Evolutionary conservation across 1,139 yeast genomes (phyloP).

Genomic region (Blastobotrys indianensis): DNA sequence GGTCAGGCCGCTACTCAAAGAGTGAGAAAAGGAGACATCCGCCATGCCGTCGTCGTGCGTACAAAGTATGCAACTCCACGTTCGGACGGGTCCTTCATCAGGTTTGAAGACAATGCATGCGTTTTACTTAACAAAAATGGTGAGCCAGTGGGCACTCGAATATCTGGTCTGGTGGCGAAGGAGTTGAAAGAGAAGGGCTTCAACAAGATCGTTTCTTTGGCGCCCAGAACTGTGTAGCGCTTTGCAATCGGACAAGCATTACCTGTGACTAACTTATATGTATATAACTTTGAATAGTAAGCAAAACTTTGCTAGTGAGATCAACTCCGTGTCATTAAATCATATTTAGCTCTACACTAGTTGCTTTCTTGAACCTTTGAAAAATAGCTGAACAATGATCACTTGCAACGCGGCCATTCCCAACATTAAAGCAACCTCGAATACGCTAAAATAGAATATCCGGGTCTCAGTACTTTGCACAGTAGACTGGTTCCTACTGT

Average conservation of each 20-base stretch:
- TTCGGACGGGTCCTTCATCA: constrained; percentile 78
- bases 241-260: neutral
- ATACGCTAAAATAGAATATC: constrained; percentile 75
- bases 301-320: neutral
- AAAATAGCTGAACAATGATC: constrained; percentile 75
- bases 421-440: constrained; percentile 75
- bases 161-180: constrained; percentile 84
- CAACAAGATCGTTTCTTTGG: constrained; percentile 83
- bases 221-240: constrained; percentile 70
- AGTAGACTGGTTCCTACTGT: constrained; percentile 85
- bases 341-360: constrained; percentile 43
- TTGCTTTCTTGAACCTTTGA: constrained; percentile 77
- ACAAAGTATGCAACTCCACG: constrained; percentile 83
- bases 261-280: neutral
- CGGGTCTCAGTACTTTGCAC: constrained; percentile 85
- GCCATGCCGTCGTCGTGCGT: constrained; percentile 93
- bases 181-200: constrained; percentile 81
- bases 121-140: constrained; percentile 86
- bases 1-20: constrained; percentile 46
- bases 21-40: constrained; percentile 91
- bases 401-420: constrained; percentile 85
- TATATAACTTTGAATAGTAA: neutral
- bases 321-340: neutral
- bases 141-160: constrained; percentile 94
- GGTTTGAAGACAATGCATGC: constrained; percentile 96